Base-by-base conservation (phyloP, 2,329 filamentous ascomycete genomes). In the Kalaharituber pfeilii region DNA sequence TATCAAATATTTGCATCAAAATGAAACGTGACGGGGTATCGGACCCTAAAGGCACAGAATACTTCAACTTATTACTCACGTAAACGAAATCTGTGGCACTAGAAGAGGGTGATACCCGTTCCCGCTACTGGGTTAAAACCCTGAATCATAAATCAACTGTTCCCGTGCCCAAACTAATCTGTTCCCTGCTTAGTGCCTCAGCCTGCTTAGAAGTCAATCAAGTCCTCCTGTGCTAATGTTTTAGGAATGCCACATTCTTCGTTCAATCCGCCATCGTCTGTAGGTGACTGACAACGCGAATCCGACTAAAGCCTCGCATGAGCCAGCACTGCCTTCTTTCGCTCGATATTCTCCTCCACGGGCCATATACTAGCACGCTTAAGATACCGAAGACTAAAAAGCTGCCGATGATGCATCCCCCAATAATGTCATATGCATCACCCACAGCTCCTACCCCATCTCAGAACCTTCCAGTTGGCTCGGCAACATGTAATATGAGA, bases 381-480 rank as follows among this genome's bases (percentile, higher is more conserved):
- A 84, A 72, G 0, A 78, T 67, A 0, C 87, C 89, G 49, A 86
- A 81, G 0, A 94, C 67, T 0, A 94, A 69, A 62, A 96, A 96
- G 0, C 85, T 73, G 0, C 81, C 87, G 60, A 88, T 94, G 29
- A 98, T 94, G 15, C 76, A 77, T 1, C 85, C 91, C 8, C 88
- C 87, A 47, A 94, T 81, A 57, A 89, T 77, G 67, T 94, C 86
- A 62, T 86, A 94, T 65, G 87, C 75, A 59, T 94, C 85, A 0
- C 84, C 80, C 1, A 83, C 79, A 0, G 73, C 76, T 50, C 79
- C 76, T 0, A 96, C 83, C 0, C 87, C 88, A 52, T 94, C 81
- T 91, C 91, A 96, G 68, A 96, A 95, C n/a, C 67, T 68, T 0
- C 86, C 87, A 15, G 75, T 69, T 0, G 84, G 82, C 52, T 83